A percentile compares a stretch with the other conserved stretches of the same genome.
phyloP scores from a whole-genome alignment of 306 rosid genomes.

The Macrotyloma uniflorum region DNA sequence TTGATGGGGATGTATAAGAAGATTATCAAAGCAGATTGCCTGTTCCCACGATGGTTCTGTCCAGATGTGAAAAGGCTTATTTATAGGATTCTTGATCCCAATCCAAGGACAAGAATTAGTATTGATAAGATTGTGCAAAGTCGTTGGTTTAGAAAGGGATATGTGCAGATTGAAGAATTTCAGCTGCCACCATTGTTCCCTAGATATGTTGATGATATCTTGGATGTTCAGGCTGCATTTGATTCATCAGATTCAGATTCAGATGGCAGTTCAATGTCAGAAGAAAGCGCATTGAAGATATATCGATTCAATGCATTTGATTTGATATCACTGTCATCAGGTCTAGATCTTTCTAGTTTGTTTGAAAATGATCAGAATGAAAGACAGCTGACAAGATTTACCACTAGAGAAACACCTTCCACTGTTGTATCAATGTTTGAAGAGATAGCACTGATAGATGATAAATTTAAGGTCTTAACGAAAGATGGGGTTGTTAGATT shows the following conservation, averaged over 20 bases:
- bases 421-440: conserved; percentile 61
- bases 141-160: conserved; percentile 65
- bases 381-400: conserved; percentile 42
- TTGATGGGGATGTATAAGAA: conserved; percentile 63
- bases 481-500: conserved; percentile 57
- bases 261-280: neutral
- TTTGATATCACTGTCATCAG: conserved; percentile 71
- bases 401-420: conserved; percentile 48
- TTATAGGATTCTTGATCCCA: conserved; percentile 60
- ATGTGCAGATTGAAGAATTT: conserved; percentile 33
- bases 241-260: conserved; percentile 8
- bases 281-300: conserved; percentile 32
- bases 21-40: conserved; percentile 61
- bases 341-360: conserved; percentile 70
- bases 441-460: conserved; percentile 55
- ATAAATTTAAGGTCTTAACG: conserved; percentile 53
- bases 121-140: conserved; percentile 51
- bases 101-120: conserved; percentile 54
- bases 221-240: conserved; percentile 39
- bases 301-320: conserved; percentile 69
- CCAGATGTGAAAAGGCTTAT: conserved; percentile 56
- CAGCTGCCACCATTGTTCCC: conserved; percentile 25
- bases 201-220: neutral
- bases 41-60: conserved; percentile 63
- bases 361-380: conserved; percentile 51